These are phyloP conservation scores for Termitomyces sp. DNA, from an alignment of 1,284 basidiomycete genomes.

Conservation along the genomic window DNA sequence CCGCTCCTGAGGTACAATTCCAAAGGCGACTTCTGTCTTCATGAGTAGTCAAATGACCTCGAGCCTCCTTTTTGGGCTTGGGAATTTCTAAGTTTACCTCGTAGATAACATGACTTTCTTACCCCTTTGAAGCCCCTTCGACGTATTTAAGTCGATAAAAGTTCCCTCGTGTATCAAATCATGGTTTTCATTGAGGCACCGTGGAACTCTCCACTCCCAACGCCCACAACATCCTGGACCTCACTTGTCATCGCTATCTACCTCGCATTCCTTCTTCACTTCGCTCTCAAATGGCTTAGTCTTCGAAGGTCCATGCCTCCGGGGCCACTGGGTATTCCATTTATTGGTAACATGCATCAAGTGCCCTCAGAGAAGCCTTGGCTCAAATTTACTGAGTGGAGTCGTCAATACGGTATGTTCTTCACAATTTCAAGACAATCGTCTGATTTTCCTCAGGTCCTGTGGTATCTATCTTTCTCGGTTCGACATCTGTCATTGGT, in stretches of 20 bases:
- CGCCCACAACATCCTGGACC: neutral
- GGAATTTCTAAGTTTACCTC: neutral
- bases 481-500: slow-evolving; percentile 45
- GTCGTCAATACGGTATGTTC: slow-evolving; percentile 38
- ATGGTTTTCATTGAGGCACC: slow-evolving; percentile 1
- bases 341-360: slow-evolving; percentile 45
- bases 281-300: slow-evolving; percentile 5
- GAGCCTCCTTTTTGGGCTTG: neutral
- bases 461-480: slow-evolving; percentile 52
- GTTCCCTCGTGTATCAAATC: neutral
- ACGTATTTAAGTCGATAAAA: neutral
- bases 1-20: neutral
- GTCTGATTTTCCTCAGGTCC: slow-evolving; percentile 30
- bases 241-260: neutral
- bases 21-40: neutral
- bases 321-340: slow-evolving; percentile 34
- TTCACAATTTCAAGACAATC: neutral
- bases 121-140: neutral
- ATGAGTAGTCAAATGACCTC: neutral
- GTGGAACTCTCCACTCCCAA: neutral
- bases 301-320: slow-evolving; percentile 7
- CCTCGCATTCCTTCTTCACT: slow-evolving; percentile 2
- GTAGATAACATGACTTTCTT: neutral
- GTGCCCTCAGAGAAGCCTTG: slow-evolving; percentile 44
- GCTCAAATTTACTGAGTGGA: slow-evolving; percentile 46